Percentiles rank a stretch among this genome's conserved stretches.
These are phyloP conservation scores for Cyberlindnera mississippiensis DNA, from an alignment of 805 yeast species.

Conservation along the genomic window DNA sequence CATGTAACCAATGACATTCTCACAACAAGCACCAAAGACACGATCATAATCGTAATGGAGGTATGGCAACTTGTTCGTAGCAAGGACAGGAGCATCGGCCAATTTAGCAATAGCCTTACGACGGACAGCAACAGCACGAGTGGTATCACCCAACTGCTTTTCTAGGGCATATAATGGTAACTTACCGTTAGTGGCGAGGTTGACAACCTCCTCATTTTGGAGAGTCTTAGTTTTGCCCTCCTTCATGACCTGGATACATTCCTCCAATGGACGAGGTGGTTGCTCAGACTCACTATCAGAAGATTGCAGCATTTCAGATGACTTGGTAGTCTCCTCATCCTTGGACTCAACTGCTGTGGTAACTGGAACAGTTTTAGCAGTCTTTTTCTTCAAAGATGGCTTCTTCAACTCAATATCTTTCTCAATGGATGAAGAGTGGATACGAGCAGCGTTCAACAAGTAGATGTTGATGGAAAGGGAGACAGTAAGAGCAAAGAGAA, in stretches of 20 bases:
- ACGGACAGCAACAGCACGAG: constrained; percentile 91
- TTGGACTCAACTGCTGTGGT: constrained; percentile 10
- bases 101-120: constrained; percentile 85
- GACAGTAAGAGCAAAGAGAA: constrained; percentile 66
- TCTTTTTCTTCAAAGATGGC: constrained; percentile 27
- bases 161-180: constrained; percentile 92
- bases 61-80: constrained; percentile 71
- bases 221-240: constrained; percentile 68
- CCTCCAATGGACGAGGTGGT: constrained; percentile 54
- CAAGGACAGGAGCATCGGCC: constrained; percentile 78
- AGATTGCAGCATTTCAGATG: constrained; percentile 28
- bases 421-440: constrained; percentile 42
- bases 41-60: constrained; percentile 86
- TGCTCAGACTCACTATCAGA: constrained; percentile 35
- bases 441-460: constrained; percentile 79
- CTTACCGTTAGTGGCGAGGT: constrained; percentile 68
- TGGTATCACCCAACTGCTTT: constrained; percentile 81
- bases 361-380: constrained; percentile 36
- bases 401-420: constrained; percentile 27
- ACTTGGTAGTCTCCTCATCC: constrained; percentile 19
- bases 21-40: constrained; percentile 98
- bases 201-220: constrained; percentile 67
- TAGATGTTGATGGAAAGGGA: constrained; percentile 81
- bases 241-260: constrained; percentile 57
- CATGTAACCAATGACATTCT: constrained; percentile 93